A percentile compares a stretch with the other conserved stretches of the same genome.
phyloP scores from a whole-genome alignment of 176 grass and related monocot species.

The Elymus sibiricus region DNA sequence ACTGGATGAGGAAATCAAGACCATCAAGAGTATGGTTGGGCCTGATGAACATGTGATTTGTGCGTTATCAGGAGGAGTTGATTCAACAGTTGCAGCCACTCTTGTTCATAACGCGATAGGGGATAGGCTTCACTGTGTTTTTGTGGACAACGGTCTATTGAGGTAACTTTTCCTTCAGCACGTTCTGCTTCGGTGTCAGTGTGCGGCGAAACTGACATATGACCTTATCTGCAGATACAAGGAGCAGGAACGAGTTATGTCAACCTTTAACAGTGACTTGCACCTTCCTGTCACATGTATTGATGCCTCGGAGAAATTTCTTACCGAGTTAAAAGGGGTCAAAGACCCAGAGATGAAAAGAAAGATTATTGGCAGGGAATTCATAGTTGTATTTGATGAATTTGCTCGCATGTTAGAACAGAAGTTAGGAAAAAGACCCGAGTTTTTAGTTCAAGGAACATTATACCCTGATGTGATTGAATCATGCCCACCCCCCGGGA shows the following conservation, averaged over 20 bases:
- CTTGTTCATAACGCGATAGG: slow-evolving; percentile 82
- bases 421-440: slow-evolving; percentile 53
- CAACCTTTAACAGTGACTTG: slow-evolving; percentile 70
- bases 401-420: slow-evolving; percentile 67
- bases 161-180: slow-evolving; percentile 22
- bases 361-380: slow-evolving; percentile 84
- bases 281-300: slow-evolving; percentile 80
- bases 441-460: slow-evolving; percentile 79
- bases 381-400: slow-evolving; percentile 81
- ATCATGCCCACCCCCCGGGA: slow-evolving; percentile 80
- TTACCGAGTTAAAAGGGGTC: slow-evolving; percentile 68
- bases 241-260: slow-evolving; percentile 71
- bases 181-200: background rate
- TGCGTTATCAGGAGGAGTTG: slow-evolving; percentile 77
- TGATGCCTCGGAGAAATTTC: slow-evolving; percentile 77
- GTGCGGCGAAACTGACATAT: background rate
- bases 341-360: slow-evolving; percentile 77
- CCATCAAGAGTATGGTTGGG: slow-evolving; percentile 58
- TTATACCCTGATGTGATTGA: slow-evolving; percentile 92
- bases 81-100: slow-evolving; percentile 76
- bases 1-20: slow-evolving; percentile 78
- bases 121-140: slow-evolving; percentile 78
- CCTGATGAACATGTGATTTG: slow-evolving; percentile 81
- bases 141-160: slow-evolving; percentile 80
- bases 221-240: slow-evolving; percentile 50